These are phyloP conservation scores for Cardamine occulta DNA, from an alignment of 345 rosid species.

Conservation along the genomic window DNA sequence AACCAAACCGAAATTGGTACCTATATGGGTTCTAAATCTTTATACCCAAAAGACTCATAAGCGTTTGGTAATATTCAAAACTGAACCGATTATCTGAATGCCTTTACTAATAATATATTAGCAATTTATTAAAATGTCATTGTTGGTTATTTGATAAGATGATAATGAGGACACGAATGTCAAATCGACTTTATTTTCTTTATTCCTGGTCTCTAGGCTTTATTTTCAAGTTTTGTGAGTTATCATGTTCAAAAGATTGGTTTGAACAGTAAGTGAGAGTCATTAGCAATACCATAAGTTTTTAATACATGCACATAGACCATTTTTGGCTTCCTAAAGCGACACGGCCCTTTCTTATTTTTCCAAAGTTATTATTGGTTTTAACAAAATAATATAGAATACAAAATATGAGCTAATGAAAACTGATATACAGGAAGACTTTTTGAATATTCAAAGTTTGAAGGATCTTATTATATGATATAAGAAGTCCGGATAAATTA, in stretches of 20 bases:
- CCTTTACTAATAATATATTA: too few relatives aligned
- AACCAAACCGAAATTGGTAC: too few relatives aligned
- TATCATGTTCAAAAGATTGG: slow-evolving; percentile 36
- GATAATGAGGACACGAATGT: slow-evolving; percentile 30
- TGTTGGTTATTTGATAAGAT: slow-evolving; percentile 1
- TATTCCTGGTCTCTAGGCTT: slow-evolving; percentile 52
- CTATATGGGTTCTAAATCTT: too few relatives aligned
- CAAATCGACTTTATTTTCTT: slow-evolving; percentile 42
- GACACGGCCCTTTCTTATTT: slow-evolving; percentile 43
- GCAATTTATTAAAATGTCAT: neutral
- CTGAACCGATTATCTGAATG: too few relatives aligned
- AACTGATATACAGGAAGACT: slow-evolving; percentile 19
- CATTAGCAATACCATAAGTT: slow-evolving; percentile 19
- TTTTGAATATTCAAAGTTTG: slow-evolving; percentile 51
- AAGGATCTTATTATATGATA: slow-evolving; percentile 16
- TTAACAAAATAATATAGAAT: slow-evolving; percentile 15
- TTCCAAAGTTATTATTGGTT: slow-evolving; percentile 21
- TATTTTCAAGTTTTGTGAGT: slow-evolving; percentile 19
- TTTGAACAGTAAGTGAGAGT: slow-evolving; percentile 23
- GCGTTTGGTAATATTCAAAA: too few relatives aligned
- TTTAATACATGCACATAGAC: slow-evolving; percentile 28
- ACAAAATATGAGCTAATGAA: slow-evolving; percentile 12
- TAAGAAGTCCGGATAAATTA: slow-evolving; percentile 34
- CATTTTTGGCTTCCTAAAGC: slow-evolving; percentile 41
- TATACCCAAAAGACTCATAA: too few relatives aligned